Conservation (phyloP, 805 yeast genomes). For the Candida anglica region DNA sequence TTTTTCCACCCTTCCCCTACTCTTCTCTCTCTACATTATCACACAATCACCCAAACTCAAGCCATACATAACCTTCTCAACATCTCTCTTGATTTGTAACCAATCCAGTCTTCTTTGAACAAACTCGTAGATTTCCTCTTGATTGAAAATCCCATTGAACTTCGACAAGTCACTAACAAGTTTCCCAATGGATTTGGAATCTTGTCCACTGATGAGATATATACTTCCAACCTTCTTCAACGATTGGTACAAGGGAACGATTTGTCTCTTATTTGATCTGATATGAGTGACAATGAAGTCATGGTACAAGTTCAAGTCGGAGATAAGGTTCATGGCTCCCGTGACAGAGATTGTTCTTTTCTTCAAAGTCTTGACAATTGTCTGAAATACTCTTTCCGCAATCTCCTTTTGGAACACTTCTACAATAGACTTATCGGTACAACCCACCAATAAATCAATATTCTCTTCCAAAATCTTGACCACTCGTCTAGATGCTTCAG, state of each 20-base stretch:
- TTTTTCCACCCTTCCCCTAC: too few species aligned
- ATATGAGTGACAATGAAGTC: conserved; percentile 54
- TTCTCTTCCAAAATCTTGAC: conserved; percentile 66
- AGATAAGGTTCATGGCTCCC: conserved; percentile 80
- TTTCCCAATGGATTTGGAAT: conserved; percentile 80
- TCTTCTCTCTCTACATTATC: conserved; percentile 17
- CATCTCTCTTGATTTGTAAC: conserved; percentile 69
- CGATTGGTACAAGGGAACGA: conserved; percentile 73
- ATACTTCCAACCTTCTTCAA: conserved; percentile 82
- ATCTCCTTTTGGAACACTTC: conserved; percentile 95
- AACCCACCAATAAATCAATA: conserved; percentile 66
- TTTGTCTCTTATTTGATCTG: conserved; percentile 57
- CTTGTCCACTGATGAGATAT: conserved; percentile 64
- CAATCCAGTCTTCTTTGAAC: conserved; percentile 87
- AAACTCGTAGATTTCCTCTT: conserved; percentile 92
- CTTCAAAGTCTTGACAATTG: conserved; percentile 74
- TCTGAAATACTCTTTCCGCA: conserved; percentile 78
- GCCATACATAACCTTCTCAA: conserved; percentile 95
- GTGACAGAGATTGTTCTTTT: conserved; percentile 64
- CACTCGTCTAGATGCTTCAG: conserved; percentile 63
- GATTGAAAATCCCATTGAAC: conserved; percentile 84
- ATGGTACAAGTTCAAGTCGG: conserved; percentile 77
- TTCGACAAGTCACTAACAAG: conserved; percentile 78
- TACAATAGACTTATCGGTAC: conserved; percentile 82
- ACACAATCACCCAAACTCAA: conserved; percentile 75